These are phyloP conservation scores for Chaetomidium leptoderma DNA, from an alignment of 495 filamentous ascomycete genomes.

Conservation along the genomic window DNA sequence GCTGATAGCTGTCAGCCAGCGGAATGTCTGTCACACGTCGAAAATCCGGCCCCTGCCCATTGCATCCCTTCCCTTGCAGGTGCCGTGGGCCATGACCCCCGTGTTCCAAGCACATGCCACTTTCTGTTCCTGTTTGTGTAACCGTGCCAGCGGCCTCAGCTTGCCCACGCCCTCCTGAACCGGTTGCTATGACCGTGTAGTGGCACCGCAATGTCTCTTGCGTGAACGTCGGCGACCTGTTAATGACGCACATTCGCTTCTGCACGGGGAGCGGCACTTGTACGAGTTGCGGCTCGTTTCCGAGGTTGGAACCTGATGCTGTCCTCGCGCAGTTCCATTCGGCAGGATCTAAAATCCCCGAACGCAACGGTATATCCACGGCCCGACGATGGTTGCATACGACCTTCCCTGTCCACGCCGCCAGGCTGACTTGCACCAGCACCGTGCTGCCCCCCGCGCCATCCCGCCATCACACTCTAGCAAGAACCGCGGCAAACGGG, in stretches of 20 bases:
- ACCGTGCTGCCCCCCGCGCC: neutral
- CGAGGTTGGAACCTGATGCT: neutral
- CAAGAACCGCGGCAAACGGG: neutral
- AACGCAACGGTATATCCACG: conserved; percentile 5
- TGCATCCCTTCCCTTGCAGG: neutral
- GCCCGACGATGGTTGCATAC: conserved; percentile 9
- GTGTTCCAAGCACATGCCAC: conserved; percentile 7
- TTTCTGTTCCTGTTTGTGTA: conserved; percentile 20
- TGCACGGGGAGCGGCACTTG: neutral
- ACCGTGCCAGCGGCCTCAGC: neutral
- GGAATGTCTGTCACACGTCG: conserved; percentile 10
- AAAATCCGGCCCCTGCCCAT: conserved; percentile 1
- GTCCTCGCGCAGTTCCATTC: neutral
- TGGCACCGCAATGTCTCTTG: neutral
- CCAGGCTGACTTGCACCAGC: conserved; percentile 4
- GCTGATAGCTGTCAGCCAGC: neutral
- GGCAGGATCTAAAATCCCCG: conserved; percentile 5
- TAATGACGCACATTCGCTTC: conserved; percentile 1
- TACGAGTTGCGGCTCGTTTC: conserved; percentile 10
- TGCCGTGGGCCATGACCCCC: neutral
- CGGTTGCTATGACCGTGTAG: neutral
- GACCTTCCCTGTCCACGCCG: conserved; percentile 3
- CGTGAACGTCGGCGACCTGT: neutral
- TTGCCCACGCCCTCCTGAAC: neutral
- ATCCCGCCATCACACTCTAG: neutral